Percentiles rank a stretch among this genome's conserved stretches.
These are phyloP conservation scores for Rhizopogon vinicolor DNA, from an alignment of 768 basidiomycete genomes.

Conservation along the genomic window DNA sequence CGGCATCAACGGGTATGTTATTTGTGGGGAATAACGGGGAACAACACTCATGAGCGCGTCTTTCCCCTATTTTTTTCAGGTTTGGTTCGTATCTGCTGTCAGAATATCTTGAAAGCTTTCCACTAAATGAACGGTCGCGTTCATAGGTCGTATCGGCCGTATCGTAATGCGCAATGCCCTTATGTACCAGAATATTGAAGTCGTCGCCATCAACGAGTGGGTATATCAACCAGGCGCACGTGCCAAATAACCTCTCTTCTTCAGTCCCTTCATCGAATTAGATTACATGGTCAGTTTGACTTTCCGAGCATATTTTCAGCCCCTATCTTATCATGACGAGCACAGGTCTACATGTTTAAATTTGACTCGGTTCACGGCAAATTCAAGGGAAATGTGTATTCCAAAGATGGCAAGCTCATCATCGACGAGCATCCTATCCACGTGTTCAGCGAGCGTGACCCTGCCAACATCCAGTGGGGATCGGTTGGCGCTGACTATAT, in stretches of 20 bases:
- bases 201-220: constrained; percentile 89
- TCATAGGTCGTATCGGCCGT: constrained; percentile 90
- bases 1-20: constrained; percentile 84
- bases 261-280: constrained; percentile 89
- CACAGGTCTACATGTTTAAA: constrained; percentile 92
- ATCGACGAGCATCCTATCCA: constrained; percentile 72
- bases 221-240: constrained; percentile 22
- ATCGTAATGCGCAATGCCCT: constrained; percentile 93
- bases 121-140: constrained; percentile 1
- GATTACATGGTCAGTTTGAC: constrained; percentile 77
- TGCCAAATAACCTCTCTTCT: constrained; percentile 2
- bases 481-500: constrained; percentile 80
- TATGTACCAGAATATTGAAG: constrained; percentile 57
- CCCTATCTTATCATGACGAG: neutral
- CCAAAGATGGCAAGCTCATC: constrained; percentile 81
- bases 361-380: constrained; percentile 86
- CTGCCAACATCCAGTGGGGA: constrained; percentile 76
- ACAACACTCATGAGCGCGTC: constrained; percentile 2
- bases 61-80: constrained; percentile 30
- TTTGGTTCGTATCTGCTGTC: constrained; percentile 52
- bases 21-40: neutral
- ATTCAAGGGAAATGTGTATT: constrained; percentile 79
- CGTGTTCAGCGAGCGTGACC: constrained; percentile 80
- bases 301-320: neutral
- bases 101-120: constrained; percentile 3